Conservation (phyloP, 2,329 filamentous ascomycete genomes). For the Chaetomiaceae sp. region DNA sequence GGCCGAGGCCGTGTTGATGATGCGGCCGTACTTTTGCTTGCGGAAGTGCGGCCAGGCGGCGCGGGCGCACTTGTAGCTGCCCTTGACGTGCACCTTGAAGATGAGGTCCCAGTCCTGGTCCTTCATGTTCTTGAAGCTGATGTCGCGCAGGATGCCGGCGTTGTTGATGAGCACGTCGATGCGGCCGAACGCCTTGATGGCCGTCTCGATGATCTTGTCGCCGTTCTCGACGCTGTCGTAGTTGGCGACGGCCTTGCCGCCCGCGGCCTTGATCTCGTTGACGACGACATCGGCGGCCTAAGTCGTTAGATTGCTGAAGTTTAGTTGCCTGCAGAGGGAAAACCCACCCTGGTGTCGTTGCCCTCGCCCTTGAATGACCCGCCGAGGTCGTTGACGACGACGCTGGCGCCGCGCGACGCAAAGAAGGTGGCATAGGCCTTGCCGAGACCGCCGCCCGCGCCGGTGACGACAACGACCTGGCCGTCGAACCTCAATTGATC, state of each 20-base stretch:
- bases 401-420: conserved; percentile 69
- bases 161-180: conserved; percentile 98
- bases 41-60: conserved; percentile 97
- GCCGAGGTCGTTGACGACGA: conserved; percentile 92
- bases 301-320: too few relatives aligned
- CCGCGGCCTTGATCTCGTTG: conserved; percentile 76
- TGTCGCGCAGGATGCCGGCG: conserved; percentile 87
- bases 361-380: conserved; percentile 92
- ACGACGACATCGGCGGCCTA: conserved; percentile 81
- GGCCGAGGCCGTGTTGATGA: conserved; percentile 97
- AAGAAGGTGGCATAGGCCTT: conserved; percentile 87
- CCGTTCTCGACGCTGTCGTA: conserved; percentile 93
- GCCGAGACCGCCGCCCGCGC: conserved; percentile 76
- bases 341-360: conserved; percentile 71
- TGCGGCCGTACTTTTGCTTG: conserved; percentile 95
- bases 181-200: conserved; percentile 75
- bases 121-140: conserved; percentile 99
- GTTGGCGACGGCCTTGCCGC: conserved; percentile 95
- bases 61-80: conserved; percentile 90
- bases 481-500: conserved; percentile 74
- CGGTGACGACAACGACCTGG: conserved; percentile 85
- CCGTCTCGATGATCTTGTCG: conserved; percentile 88
- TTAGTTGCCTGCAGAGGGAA: too few relatives aligned
- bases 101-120: conserved; percentile 96
- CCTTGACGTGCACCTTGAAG: conserved; percentile 86